Evolutionary conservation across 805 yeast species (phyloP).

Genomic region (Metschnikowia hibisci): DNA sequence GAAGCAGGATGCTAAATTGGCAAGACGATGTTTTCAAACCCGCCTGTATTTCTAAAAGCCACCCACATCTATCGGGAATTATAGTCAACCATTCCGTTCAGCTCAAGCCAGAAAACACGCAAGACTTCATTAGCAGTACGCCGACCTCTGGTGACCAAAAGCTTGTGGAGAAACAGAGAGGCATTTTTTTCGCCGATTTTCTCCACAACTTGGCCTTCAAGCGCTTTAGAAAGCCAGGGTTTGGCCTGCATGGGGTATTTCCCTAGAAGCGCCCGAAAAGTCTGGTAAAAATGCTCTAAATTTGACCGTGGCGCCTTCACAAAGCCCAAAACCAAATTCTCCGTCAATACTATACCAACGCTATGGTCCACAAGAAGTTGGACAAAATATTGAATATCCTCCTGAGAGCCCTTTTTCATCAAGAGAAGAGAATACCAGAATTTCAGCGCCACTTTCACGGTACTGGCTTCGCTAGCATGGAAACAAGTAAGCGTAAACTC

Average conservation of each 20-base stretch:
- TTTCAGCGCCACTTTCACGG: slow-evolving; percentile 47
- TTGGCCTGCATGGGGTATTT: slow-evolving; percentile 49
- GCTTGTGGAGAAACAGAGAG: slow-evolving; percentile 45
- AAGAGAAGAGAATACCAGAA: slow-evolving; percentile 54
- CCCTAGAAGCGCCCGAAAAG: slow-evolving; percentile 44
- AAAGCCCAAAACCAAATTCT: slow-evolving; percentile 31
- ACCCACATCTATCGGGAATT: slow-evolving; percentile 2
- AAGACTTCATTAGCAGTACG: slow-evolving; percentile 56
- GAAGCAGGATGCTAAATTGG: too few relatives aligned
- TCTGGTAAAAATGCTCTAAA: slow-evolving; percentile 52
- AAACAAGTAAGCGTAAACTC: slow-evolving; percentile 38
- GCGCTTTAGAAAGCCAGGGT: slow-evolving; percentile 9
- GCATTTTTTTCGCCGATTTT: slow-evolving; percentile 32
- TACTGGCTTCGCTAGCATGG: slow-evolving; percentile 49
- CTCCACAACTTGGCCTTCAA: slow-evolving; percentile 3
- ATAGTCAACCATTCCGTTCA: slow-evolving; percentile 52
- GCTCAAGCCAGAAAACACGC: slow-evolving; percentile 61
- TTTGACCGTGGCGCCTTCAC: slow-evolving; percentile 53
- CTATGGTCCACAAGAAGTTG: slow-evolving; percentile 17
- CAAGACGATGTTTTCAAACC: too few relatives aligned
- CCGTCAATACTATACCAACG: slow-evolving; percentile 25
- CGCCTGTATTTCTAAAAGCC: too few relatives aligned
- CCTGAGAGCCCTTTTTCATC: slow-evolving; percentile 43
- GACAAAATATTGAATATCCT: slow-evolving; percentile 35
- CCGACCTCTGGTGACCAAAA: slow-evolving; percentile 62